phyloP scores from a whole-genome alignment of 2,329 filamentous ascomycete species.

The Fusarium sp. region DNA sequence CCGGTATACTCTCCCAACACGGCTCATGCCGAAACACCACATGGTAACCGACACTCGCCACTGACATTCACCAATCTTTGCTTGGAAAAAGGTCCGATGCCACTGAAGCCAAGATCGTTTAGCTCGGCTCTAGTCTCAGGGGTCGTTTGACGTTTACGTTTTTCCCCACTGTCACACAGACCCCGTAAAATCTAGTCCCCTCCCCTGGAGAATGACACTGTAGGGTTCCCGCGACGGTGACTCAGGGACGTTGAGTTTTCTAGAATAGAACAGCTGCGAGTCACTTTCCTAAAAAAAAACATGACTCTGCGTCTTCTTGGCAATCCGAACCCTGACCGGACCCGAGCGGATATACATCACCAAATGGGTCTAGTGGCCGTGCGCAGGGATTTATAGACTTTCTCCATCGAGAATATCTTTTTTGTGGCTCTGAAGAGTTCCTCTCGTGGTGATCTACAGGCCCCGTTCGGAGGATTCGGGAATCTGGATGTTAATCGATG shows the following conservation, averaged over 20 bases:
- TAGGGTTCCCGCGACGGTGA: not conserved
- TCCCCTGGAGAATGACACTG: not conserved
- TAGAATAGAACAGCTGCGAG: not conserved
- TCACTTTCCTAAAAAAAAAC: not conserved
- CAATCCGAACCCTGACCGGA: not conserved
- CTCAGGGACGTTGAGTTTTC: not conserved
- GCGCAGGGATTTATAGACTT: not conserved
- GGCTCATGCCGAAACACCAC: not conserved
- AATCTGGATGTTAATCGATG: not conserved
- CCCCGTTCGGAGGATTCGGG: not conserved
- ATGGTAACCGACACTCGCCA: not conserved
- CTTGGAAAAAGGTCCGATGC: slow-evolving; percentile 4
- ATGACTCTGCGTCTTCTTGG: not conserved
- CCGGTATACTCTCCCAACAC: not conserved
- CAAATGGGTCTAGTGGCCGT: not conserved
- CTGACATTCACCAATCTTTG: not conserved
- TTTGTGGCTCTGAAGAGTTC: not conserved
- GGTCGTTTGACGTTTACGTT: not conserved
- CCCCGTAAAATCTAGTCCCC: not conserved
- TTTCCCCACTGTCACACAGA: not conserved
- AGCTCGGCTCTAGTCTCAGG: slow-evolving; percentile 1
- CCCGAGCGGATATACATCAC: not conserved
- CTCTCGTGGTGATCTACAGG: slow-evolving; percentile 3
- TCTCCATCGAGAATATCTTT: not conserved
- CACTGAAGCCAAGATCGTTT: not conserved